Evolutionary conservation across 495 filamentous ascomycete genomes (phyloP).

Genomic region (Echria macrotheca): DNA sequence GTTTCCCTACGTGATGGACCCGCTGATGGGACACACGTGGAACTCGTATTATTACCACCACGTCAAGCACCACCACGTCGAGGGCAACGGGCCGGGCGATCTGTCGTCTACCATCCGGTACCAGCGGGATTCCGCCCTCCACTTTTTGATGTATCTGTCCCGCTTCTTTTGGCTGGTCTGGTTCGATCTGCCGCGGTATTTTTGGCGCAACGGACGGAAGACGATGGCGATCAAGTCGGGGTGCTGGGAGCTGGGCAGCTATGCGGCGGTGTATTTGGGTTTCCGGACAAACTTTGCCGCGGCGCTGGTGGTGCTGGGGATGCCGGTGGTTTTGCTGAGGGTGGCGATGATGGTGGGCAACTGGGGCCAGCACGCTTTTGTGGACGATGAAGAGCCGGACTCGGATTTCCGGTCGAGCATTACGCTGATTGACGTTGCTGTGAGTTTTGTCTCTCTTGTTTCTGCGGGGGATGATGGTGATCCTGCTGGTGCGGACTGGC

Average conservation of each 20-base stretch:
- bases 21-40: slow-evolving; percentile 77
- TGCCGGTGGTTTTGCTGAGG: slow-evolving; percentile 56
- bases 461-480: not conserved
- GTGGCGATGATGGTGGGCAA: slow-evolving; percentile 74
- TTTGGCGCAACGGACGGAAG: slow-evolving; percentile 51
- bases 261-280: slow-evolving; percentile 40
- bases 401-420: slow-evolving; percentile 69
- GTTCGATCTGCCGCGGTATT: slow-evolving; percentile 71
- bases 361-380: slow-evolving; percentile 73
- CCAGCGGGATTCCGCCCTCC: slow-evolving; percentile 58
- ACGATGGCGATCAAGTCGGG: slow-evolving; percentile 46
- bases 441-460: slow-evolving; percentile 33
- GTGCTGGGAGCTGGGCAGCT: slow-evolving; percentile 54
- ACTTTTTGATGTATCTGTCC: slow-evolving; percentile 63
- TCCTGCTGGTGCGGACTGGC: not conserved
- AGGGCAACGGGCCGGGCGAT: slow-evolving; percentile 72
- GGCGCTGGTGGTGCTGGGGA: slow-evolving; percentile 50
- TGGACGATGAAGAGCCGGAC: slow-evolving; percentile 61
- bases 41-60: slow-evolving; percentile 82
- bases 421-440: slow-evolving; percentile 65
- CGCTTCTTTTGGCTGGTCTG: slow-evolving; percentile 69
- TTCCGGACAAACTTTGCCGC: slow-evolving; percentile 43
- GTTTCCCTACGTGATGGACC: slow-evolving; percentile 71
- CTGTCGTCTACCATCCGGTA: slow-evolving; percentile 70
- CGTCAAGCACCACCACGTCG: slow-evolving; percentile 79